phyloP scores from a whole-genome alignment of 768 basidiomycete species.

The Leucocoprinus leucothites region DNA sequence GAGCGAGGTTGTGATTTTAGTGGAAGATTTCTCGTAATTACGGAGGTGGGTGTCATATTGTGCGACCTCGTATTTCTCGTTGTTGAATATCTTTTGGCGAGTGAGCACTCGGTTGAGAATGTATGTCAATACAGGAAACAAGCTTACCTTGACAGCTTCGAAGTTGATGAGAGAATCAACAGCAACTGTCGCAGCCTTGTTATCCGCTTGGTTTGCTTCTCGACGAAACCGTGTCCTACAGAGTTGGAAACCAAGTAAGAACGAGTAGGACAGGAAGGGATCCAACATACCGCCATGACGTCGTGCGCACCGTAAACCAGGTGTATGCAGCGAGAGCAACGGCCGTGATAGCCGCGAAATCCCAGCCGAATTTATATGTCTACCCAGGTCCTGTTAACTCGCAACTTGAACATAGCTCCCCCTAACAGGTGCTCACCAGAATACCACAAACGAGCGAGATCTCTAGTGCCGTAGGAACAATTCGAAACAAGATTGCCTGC shows the following conservation, averaged over 20 bases:
- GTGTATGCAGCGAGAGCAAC: constrained; percentile 87
- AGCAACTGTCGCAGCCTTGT: constrained; percentile 89
- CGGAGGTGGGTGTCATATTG: constrained; percentile 90
- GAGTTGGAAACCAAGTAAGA: too few relatives aligned
- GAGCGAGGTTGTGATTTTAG: constrained; percentile 93
- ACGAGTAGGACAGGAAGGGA: too few relatives aligned
- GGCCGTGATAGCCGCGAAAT: constrained; percentile 90
- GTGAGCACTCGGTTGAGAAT: constrained; percentile 11
- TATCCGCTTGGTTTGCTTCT: constrained; percentile 94
- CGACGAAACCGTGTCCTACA: constrained; percentile 91
- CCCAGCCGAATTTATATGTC: constrained; percentile 98
- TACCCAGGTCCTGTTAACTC: too few relatives aligned
- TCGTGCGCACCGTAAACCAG: constrained; percentile 96
- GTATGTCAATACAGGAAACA: neutral
- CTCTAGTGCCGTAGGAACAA: constrained; percentile 93
- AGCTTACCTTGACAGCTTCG: constrained; percentile 90
- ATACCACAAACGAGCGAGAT: constrained; percentile 98
- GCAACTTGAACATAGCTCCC: too few relatives aligned
- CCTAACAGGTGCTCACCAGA: too few relatives aligned
- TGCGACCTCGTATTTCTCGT: constrained; percentile 85
- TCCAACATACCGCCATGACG: constrained; percentile 87
- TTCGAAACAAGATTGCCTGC: constrained; percentile 90
- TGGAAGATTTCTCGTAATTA: constrained; percentile 85
- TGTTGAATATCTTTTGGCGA: constrained; percentile 84
- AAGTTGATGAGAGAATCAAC: constrained; percentile 98